Evolutionary conservation across 1,284 basidiomycete species (phyloP).

Genomic region (Puccinia brachypodii): DNA sequence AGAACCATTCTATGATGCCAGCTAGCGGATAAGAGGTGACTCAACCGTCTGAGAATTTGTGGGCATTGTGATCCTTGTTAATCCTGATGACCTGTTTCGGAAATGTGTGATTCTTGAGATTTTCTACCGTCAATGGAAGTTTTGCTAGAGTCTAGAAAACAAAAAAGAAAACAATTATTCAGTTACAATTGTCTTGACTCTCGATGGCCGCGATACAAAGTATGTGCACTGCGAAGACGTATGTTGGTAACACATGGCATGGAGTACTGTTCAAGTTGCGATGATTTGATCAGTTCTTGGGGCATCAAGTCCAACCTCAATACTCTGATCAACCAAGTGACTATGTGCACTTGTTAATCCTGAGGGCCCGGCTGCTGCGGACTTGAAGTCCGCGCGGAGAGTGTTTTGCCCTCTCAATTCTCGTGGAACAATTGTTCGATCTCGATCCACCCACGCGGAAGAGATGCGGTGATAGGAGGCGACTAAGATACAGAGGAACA

Average conservation of each 20-base stretch:
- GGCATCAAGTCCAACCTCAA: not conserved
- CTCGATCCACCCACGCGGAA: not conserved
- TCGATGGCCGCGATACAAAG: not conserved
- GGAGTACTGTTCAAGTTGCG: not conserved
- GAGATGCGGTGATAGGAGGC: not conserved
- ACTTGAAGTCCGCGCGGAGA: not conserved
- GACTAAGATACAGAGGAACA: not conserved
- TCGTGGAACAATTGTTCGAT: not conserved
- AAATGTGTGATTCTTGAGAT: slow-evolving; percentile 44
- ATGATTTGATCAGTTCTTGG: too few species aligned
- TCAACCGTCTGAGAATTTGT: slow-evolving; percentile 44
- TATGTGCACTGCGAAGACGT: too few species aligned
- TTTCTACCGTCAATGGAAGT: slow-evolving; percentile 40
- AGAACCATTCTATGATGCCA: not conserved
- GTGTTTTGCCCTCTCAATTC: not conserved
- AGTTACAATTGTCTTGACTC: not conserved
- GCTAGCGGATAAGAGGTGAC: not conserved
- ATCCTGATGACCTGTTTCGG: slow-evolving; percentile 44
- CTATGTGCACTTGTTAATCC: not conserved
- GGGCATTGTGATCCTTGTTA: slow-evolving; percentile 39
- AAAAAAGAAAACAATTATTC: not conserved
- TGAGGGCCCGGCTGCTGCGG: too few species aligned
- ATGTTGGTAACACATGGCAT: not conserved
- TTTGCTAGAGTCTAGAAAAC: slow-evolving; percentile 36
- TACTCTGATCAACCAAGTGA: not conserved